Base-by-base conservation (phyloP, 306 rosid species). In the Begonia fuchsioides region DNA sequence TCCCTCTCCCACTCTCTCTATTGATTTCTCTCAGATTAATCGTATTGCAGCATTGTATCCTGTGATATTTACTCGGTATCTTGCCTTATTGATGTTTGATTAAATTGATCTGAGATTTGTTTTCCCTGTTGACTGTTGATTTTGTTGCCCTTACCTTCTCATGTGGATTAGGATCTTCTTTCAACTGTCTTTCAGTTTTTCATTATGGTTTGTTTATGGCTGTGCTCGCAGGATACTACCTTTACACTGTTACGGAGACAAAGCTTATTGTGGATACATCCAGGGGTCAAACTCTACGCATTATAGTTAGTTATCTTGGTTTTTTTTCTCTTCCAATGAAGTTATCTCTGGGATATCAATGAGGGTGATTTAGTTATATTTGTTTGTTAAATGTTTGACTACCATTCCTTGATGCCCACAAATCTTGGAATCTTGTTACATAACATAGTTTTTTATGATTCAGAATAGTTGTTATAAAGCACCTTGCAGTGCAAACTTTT, bases 241-340 rank as follows among this genome's bases (percentile, higher is more conserved):
- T 87, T 58, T 74, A 80, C 52, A 72, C 85, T 44, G 86, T 71
- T 43, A 75, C 81, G 0, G 96, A 87, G 79, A 72, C 87, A 17
- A 75, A 71, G 73, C 94, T 87, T 66, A 58, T 74, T 32, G 96
- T 87, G 60, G 96, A 87, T 65, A 78, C 87, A 60, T 77, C 96
- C 53, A 83, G 96, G 60, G 94, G 96, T 47, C 87, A 68, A 71
- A 75, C 62, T 43, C 64, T 87, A 41, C 68, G 59, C 49, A 87
- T 87, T 78, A 26, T 26, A 26, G 35, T 72, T 72, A 69, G 96
- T 87, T 79, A 66, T 60, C 26, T 39, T 32, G 55, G 6, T 50
- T 32, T 44, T 45, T 16, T 45, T 56, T 15, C 38, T 47, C 12
- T 19, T 13, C 20, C 35, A 2, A 17, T 15, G 10, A 12, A 49